These are phyloP conservation scores for Angomonas ambiguus DNA, from an alignment of 208 protist genomes.

Conservation along the genomic window DNA sequence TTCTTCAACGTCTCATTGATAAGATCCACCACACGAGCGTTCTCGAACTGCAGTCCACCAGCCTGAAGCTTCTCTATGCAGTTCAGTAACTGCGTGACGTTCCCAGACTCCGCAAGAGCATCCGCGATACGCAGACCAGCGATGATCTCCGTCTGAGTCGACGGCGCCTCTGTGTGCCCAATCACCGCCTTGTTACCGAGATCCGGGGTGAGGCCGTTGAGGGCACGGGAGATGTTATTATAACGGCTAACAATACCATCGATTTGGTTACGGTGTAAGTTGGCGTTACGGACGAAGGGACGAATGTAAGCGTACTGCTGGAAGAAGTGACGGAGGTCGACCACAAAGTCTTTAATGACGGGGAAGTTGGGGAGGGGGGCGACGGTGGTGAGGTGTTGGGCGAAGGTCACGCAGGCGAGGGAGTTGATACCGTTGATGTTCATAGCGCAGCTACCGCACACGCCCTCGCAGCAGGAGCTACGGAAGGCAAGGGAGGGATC, in stretches of 20 bases:
- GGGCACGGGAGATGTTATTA: conserved; percentile 49
- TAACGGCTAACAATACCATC: conserved; percentile 79
- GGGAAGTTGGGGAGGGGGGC: conserved; percentile 89
- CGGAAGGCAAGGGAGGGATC: conserved; percentile 89
- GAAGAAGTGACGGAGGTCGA: conserved; percentile 90
- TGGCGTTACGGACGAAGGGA: conserved; percentile 85
- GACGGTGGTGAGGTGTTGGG: conserved; percentile 77
- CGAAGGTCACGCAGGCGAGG: conserved; percentile 88
- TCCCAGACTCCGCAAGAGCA: conserved; percentile 59
- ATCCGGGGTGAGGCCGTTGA: conserved; percentile 56
- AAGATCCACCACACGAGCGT: conserved; percentile 40
- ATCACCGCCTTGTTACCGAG: conserved; percentile 15
- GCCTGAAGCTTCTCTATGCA: conserved; percentile 51
- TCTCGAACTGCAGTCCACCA: conserved; percentile 41
- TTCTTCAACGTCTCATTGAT: conserved; percentile 67
- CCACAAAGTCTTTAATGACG: conserved; percentile 90
- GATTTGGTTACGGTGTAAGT: conserved; percentile 75
- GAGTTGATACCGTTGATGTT: conserved; percentile 93
- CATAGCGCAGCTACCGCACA: conserved; percentile 94
- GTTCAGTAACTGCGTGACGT: conserved; percentile 51
- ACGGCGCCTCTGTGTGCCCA: not conserved
- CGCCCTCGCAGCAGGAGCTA: conserved; percentile 88
- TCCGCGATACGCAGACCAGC: conserved; percentile 49
- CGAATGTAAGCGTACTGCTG: conserved; percentile 89
- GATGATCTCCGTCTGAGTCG: conserved; percentile 28